Evolutionary conservation across 2,329 filamentous ascomycete genomes (phyloP).

Genomic region (Aspergillus ruber): DNA sequence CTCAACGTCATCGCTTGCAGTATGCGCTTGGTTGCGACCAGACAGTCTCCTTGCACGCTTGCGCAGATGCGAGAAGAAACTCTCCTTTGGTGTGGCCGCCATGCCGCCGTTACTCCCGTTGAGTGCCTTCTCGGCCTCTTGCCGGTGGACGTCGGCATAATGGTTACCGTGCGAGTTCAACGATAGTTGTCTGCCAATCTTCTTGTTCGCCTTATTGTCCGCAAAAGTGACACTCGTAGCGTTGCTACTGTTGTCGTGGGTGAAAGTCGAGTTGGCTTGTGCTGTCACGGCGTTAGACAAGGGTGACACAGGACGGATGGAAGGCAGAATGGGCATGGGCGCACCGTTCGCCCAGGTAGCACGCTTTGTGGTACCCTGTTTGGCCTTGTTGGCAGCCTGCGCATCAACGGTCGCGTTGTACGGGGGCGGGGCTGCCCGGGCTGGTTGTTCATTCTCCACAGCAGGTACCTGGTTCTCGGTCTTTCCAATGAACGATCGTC

Average conservation of each 20-base stretch:
- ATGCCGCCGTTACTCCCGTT: constrained; percentile 76
- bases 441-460: constrained; percentile 30
- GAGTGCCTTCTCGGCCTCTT: constrained; percentile 83
- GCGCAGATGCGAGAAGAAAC: constrained; percentile 94
- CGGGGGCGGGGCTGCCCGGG: constrained; percentile 36
- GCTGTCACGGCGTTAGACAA: constrained; percentile 89
- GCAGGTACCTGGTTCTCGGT: constrained; percentile 63
- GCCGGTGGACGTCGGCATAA: constrained; percentile 81
- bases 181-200: constrained; percentile 90
- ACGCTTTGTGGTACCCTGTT: constrained; percentile 65
- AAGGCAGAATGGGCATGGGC: constrained; percentile 92
- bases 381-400: constrained; percentile 44
- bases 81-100: constrained; percentile 77
- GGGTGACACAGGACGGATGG: constrained; percentile 91
- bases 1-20: constrained; percentile 80
- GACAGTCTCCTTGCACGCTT: constrained; percentile 91
- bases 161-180: constrained; percentile 88
- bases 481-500: constrained; percentile 83
- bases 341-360: constrained; percentile 86
- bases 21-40: constrained; percentile 77
- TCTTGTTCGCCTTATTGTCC: constrained; percentile 62
- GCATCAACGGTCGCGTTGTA: constrained; percentile 36
- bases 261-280: constrained; percentile 65
- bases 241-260: constrained; percentile 44
- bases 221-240: constrained; percentile 10